Evolutionary conservation across 2,329 filamentous ascomycete species (phyloP).

Genomic region (Corinectria fuckeliana): DNA sequence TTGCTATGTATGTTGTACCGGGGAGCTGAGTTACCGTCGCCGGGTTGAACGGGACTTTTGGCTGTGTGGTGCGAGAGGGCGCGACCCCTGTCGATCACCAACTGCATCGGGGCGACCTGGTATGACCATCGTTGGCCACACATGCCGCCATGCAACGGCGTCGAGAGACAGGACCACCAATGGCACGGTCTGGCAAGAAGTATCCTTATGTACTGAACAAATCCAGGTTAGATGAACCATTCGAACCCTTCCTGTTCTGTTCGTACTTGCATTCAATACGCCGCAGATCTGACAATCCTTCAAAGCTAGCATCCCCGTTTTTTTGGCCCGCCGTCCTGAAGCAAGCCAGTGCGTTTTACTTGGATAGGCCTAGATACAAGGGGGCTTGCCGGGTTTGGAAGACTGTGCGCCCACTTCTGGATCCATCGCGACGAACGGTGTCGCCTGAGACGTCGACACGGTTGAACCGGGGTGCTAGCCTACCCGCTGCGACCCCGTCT

Average conservation of each 20-base stretch:
- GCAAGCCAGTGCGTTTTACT: no score
- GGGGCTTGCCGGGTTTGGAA: background rate
- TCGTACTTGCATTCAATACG: background rate
- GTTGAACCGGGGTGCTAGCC: background rate
- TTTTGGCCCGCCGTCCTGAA: background rate
- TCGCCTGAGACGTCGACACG: conserved; percentile 11
- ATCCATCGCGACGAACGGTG: conserved; percentile 9
- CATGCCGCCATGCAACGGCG: background rate
- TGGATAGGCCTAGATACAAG: no score
- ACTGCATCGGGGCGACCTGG: conserved; percentile 7
- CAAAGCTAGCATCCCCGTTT: background rate
- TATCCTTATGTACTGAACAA: no score
- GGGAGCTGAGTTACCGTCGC: no score
- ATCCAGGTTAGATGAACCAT: no score
- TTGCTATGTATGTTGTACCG: no score
- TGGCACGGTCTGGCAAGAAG: no score
- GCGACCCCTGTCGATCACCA: conserved; percentile 27
- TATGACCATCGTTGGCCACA: background rate
- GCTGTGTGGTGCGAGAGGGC: background rate
- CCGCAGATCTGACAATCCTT: background rate
- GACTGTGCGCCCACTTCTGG: conserved; percentile 3
- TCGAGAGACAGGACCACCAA: no score
- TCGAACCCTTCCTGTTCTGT: background rate
- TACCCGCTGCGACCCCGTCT: background rate
- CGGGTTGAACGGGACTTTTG: background rate